phyloP scores from a whole-genome alignment of 225 moss, liverwort and hornwort species.

The Pseudoscleropodium purum region DNA sequence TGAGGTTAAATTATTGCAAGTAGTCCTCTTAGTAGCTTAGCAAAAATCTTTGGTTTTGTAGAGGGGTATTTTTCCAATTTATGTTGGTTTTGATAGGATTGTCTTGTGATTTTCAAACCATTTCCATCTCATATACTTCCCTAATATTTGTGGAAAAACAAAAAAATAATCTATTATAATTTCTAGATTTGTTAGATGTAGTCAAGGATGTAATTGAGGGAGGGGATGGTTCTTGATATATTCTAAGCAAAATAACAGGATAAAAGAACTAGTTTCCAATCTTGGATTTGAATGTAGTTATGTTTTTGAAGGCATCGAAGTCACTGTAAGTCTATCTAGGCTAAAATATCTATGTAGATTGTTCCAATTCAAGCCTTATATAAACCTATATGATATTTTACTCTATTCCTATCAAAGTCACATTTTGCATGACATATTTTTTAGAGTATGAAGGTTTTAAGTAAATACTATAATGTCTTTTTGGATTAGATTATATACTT shows the following conservation, averaged over 20 bases:
- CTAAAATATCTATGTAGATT: background rate
- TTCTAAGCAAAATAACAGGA: fast-evolving
- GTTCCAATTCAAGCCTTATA: background rate
- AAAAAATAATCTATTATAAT: background rate
- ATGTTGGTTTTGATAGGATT: background rate
- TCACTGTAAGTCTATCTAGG: background rate
- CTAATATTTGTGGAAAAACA: background rate
- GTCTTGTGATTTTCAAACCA: fast-evolving
- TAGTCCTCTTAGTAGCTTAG: background rate
- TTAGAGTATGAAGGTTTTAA: fast-evolving
- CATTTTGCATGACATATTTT: background rate
- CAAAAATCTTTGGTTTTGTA: background rate
- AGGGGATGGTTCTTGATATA: background rate
- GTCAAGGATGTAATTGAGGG: fast-evolving
- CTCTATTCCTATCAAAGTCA: background rate
- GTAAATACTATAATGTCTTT: fast-evolving
- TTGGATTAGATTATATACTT: no score
- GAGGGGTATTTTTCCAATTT: background rate
- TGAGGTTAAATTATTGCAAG: background rate
- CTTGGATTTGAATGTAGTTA: fast-evolving
- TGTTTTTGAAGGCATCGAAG: fast-evolving
- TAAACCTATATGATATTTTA: fast-evolving
- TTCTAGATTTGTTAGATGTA: background rate
- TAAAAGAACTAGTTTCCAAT: background rate
- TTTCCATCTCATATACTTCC: fast-evolving